These are phyloP conservation scores for Lepidium africanum DNA, from an alignment of 345 rosid genomes.

Conservation along the genomic window DNA sequence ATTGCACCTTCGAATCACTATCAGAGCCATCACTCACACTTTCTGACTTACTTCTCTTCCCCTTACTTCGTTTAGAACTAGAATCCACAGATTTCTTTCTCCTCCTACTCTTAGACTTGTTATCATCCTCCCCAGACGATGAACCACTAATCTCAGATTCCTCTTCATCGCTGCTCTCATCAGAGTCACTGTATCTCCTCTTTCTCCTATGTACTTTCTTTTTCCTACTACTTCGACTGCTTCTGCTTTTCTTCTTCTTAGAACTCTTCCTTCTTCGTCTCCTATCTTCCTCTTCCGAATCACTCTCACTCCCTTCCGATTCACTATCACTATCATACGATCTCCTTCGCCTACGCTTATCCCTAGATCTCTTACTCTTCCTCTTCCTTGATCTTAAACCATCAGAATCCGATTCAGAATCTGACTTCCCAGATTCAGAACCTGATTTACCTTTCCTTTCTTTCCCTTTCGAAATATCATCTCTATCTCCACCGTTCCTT, in stretches of 20 bases:
- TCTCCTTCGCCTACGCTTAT: conserved; percentile 19
- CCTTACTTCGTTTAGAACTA: conserved; percentile 31
- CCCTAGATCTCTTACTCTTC: conserved; percentile 31
- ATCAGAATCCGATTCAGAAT: conserved; percentile 39
- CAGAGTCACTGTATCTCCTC: conserved; percentile 36
- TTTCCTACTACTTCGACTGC: conserved; percentile 27
- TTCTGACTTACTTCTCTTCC: conserved; percentile 35
- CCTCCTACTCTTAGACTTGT: conserved; percentile 43
- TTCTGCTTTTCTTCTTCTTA: conserved; percentile 29
- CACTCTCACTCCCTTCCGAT: conserved; percentile 41
- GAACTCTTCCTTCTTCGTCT: conserved; percentile 33
- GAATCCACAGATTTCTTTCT: conserved; percentile 20
- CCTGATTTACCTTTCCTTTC: conserved; percentile 15
- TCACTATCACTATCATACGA: conserved; percentile 33
- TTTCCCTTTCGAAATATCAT: conserved; percentile 32
- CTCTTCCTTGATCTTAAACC: conserved; percentile 37
- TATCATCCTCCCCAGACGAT: conserved; percentile 33
- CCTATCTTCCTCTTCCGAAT: conserved; percentile 35
- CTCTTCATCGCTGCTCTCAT: conserved; percentile 35
- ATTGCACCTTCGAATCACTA: conserved; percentile 31
- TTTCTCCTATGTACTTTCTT: conserved; percentile 25
- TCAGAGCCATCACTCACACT: conserved; percentile 38
- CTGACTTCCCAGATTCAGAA: conserved; percentile 30
- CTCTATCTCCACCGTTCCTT: conserved; percentile 26
- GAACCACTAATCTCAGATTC: conserved; percentile 27